Evolutionary conservation across 768 basidiomycete genomes (phyloP).

Genomic region (Amylocystis lapponica): DNA sequence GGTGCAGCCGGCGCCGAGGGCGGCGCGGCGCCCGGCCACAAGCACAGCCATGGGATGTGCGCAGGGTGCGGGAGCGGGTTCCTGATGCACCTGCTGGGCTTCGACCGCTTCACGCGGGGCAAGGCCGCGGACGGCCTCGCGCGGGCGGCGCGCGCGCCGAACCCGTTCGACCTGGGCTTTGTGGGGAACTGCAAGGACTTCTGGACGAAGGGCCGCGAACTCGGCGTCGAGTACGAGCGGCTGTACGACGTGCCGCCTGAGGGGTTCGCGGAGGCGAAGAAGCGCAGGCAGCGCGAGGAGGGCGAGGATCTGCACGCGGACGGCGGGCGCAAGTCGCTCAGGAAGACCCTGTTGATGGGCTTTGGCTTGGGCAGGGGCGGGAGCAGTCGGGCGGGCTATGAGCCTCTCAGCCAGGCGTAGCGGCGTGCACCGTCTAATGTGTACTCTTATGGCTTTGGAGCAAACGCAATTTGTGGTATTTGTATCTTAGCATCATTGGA

Average conservation of each 20-base stretch:
- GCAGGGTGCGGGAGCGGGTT: conserved; percentile 50
- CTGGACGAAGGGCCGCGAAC: conserved; percentile 80
- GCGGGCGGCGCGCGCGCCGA: conserved; percentile 66
- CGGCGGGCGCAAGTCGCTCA: conserved; percentile 34
- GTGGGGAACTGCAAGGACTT: conserved; percentile 86
- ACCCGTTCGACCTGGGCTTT: conserved; percentile 88
- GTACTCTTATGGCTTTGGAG: neutral
- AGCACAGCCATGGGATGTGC: conserved; percentile 32
- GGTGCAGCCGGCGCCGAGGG: conserved; percentile 35
- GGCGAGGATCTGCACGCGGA: conserved; percentile 44
- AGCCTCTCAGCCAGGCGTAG: conserved; percentile 59
- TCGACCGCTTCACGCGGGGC: conserved; percentile 92
- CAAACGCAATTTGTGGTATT: neutral
- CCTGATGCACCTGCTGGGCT: conserved; percentile 85
- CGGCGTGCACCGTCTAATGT: neutral
- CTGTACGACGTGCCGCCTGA: conserved; percentile 87
- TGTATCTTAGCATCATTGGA: too few species aligned
- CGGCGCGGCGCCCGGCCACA: conserved; percentile 36
- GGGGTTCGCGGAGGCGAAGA: conserved; percentile 75
- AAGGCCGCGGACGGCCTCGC: conserved; percentile 84
- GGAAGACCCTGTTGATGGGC: conserved; percentile 54
- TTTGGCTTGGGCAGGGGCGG: conserved; percentile 43
- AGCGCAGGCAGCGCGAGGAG: conserved; percentile 48
- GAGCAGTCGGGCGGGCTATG: conserved; percentile 52
- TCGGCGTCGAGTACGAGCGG: conserved; percentile 87